Percentiles rank a stretch among this genome's conserved stretches.
Conservation (phyloP, 179 eudicot genomes). For the Carnegiea gigantea region DNA sequence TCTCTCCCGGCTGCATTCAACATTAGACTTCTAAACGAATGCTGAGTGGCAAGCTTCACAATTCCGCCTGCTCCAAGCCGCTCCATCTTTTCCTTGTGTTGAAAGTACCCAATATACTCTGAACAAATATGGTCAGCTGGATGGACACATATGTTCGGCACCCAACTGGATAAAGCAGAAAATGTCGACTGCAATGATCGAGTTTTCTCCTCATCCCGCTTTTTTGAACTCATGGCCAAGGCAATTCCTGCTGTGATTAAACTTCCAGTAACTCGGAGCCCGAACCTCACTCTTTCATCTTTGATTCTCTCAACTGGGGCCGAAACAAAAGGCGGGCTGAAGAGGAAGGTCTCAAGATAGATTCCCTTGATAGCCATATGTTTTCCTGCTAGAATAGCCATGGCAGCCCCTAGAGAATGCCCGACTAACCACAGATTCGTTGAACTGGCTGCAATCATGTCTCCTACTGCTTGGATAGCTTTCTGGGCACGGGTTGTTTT, state of each 20-base stretch:
- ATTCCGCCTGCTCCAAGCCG: constrained; percentile 62
- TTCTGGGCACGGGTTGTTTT: too few species aligned
- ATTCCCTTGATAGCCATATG: constrained; percentile 62
- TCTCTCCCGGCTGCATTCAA: constrained; percentile 39
- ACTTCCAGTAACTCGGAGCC: constrained; percentile 80
- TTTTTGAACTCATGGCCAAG: constrained; percentile 49
- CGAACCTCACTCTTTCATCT: constrained; percentile 70
- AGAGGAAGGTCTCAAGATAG: constrained; percentile 64
- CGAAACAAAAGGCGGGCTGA: constrained; percentile 79
- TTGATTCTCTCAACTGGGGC: constrained; percentile 86
- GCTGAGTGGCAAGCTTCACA: constrained; percentile 73
- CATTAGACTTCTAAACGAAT: constrained; percentile 59
- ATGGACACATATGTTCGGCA: constrained; percentile 65
- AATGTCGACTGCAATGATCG: constrained; percentile 40
- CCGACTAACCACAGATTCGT: constrained; percentile 65
- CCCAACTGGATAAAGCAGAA: constrained; percentile 49
- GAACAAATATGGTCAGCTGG: constrained; percentile 73
- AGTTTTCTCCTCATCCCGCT: constrained; percentile 12
- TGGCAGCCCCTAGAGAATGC: constrained; percentile 88
- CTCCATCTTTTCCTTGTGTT: constrained; percentile 76
- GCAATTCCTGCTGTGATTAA: constrained; percentile 83
- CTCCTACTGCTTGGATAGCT: too few species aligned
- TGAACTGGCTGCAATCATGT: too few species aligned
- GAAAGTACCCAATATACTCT: constrained; percentile 83
- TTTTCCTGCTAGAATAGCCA: constrained; percentile 79